Evolutionary conservation across 768 basidiomycete genomes (phyloP).

Genomic region (Lentinula boryana): DNA sequence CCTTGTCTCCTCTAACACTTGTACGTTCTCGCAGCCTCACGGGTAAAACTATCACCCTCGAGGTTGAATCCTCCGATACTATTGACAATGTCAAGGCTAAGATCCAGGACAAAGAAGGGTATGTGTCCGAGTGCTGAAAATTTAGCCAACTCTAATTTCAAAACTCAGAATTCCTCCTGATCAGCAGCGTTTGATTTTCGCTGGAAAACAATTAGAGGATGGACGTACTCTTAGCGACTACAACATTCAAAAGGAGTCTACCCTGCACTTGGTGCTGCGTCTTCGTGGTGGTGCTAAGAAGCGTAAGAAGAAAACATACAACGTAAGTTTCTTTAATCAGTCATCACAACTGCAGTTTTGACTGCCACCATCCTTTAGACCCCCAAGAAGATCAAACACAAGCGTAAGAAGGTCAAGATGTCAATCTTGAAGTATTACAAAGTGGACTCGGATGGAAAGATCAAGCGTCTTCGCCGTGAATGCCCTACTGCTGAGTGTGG

Average conservation of each 20-base stretch:
- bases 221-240: constrained; percentile 94
- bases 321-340: constrained; percentile 42
- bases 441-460: constrained; percentile 99
- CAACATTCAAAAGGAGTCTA: constrained; percentile 99
- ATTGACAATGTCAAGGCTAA: constrained; percentile 98
- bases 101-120: constrained; percentile 98
- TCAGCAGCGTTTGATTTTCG: constrained; percentile 98
- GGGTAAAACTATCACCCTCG: constrained; percentile 98
- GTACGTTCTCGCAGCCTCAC: constrained; percentile 63
- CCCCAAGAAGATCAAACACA: constrained; percentile 99
- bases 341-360: background rate
- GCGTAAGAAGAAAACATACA: constrained; percentile 99
- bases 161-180: constrained; percentile 74
- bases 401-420: constrained; percentile 99
- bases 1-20: constrained; percentile 8
- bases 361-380: constrained; percentile 42
- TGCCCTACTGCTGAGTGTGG: constrained; percentile 84
- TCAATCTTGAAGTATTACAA: constrained; percentile 99
- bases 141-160: constrained; percentile 4
- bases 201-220: constrained; percentile 99
- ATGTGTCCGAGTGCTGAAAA: constrained; percentile 17
- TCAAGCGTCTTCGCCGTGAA: constrained; percentile 97
- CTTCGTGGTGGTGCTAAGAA: constrained; percentile 99
- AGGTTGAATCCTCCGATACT: constrained; percentile 95
- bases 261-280: constrained; percentile 94